Percentiles rank a stretch among this genome's conserved stretches.
These are phyloP conservation scores for Polyrhizophydium stewartii DNA, from an alignment of 371 early-diverging fungal species.

Conservation along the genomic window DNA sequence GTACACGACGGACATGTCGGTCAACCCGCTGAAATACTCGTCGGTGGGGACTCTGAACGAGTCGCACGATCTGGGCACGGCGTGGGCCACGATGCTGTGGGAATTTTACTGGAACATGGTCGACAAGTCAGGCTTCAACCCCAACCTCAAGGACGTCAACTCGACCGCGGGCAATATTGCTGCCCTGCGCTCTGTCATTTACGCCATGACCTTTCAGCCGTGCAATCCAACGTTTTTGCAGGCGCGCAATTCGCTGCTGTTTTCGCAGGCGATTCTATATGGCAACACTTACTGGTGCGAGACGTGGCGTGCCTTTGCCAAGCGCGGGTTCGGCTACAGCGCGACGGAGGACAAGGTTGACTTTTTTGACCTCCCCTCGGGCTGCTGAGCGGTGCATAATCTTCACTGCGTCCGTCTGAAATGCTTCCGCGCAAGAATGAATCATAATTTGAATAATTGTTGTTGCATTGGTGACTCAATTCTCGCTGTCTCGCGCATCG, in stretches of 20 bases:
- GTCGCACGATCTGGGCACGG: conserved; percentile 28
- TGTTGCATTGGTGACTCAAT: too few relatives aligned
- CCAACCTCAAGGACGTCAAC: conserved; percentile 33
- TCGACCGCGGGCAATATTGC: conserved; percentile 30
- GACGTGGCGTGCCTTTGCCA: conserved; percentile 84
- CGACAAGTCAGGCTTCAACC: conserved; percentile 62
- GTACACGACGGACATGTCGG: conserved; percentile 23
- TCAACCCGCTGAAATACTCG: conserved; percentile 24
- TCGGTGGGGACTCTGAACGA: conserved; percentile 9
- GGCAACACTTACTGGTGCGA: conserved; percentile 72
- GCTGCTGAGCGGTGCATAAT: too few relatives aligned
- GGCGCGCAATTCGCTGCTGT: conserved; percentile 86
- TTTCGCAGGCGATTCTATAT: conserved; percentile 72
- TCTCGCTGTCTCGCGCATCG: too few relatives aligned
- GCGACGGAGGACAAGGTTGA: conserved; percentile 13
- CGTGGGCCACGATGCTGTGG: conserved; percentile 56
- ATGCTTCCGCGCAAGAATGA: too few relatives aligned
- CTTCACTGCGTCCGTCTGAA: too few relatives aligned
- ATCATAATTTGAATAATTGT: too few relatives aligned
- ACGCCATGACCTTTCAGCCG: conserved; percentile 86
- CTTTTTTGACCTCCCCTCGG: neutral
- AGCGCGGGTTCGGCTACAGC: conserved; percentile 75
- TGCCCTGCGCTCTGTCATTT: conserved; percentile 80
- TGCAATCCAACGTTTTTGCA: conserved; percentile 83
- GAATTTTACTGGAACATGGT: conserved; percentile 84